These are phyloP conservation scores for Zychaea mexicana DNA, from an alignment of 371 early-diverging fungal species.

Conservation along the genomic window DNA sequence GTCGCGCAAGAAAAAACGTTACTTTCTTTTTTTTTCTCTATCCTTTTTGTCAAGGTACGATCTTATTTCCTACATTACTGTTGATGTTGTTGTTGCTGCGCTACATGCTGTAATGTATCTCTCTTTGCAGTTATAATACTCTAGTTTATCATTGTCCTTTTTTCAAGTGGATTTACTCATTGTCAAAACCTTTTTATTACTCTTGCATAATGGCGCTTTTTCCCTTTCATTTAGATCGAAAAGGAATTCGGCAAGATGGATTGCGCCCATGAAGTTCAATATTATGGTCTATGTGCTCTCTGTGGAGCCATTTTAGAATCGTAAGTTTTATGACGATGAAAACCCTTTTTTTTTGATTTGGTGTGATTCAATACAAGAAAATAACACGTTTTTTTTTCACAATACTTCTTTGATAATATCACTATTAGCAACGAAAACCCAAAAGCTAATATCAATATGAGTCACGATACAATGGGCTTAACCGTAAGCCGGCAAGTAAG, in stretches of 20 bases:
- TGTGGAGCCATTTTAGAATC: constrained; percentile 73
- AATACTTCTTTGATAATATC: background rate
- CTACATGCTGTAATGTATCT: constrained; percentile 2
- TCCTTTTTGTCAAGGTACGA: background rate
- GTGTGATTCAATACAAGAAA: constrained; percentile 20
- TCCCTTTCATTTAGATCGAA: background rate
- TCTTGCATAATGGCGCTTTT: constrained; percentile 2
- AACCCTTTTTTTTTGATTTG: background rate
- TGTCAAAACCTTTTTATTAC: background rate
- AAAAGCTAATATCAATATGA: constrained; percentile 67
- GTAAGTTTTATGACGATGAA: constrained; percentile 22
- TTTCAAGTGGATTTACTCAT: background rate
- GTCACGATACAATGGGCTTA: constrained; percentile 75
- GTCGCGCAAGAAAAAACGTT: background rate
- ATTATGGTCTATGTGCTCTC: constrained; percentile 80
- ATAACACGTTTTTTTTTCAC: background rate
- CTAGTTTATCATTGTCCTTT: background rate
- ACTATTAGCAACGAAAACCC: constrained; percentile 13
- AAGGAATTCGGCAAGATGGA: constrained; percentile 1
- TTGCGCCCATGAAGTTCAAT: constrained; percentile 82
- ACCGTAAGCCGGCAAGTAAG: constrained; percentile 67
- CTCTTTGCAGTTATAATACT: background rate
- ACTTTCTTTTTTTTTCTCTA: background rate
- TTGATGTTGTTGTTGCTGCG: constrained; percentile 2
- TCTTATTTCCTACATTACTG: background rate